A percentile compares a stretch with the other conserved stretches of the same genome.
These are phyloP conservation scores for Trifolium dubium DNA, from an alignment of 306 rosid genomes.

Conservation along the genomic window DNA sequence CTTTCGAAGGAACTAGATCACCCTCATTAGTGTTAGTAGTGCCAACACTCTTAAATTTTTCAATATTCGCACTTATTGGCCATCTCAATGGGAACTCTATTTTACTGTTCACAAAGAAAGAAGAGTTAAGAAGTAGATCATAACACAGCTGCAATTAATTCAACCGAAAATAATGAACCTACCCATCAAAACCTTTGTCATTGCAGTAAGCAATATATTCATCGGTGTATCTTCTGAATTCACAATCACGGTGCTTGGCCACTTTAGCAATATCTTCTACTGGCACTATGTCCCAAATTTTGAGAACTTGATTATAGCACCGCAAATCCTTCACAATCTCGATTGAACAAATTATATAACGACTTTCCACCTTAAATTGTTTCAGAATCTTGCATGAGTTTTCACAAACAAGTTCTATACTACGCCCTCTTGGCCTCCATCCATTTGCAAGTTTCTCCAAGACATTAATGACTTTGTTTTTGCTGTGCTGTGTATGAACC, in stretches of 20 bases:
- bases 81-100: conserved; percentile 60
- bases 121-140: neutral
- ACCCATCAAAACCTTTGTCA: conserved; percentile 53
- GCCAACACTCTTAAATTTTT: conserved; percentile 36
- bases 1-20: conserved; percentile 38
- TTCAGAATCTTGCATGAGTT: conserved; percentile 51
- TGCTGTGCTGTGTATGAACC: conserved; percentile 16
- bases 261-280: conserved; percentile 55
- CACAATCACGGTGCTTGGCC: conserved; percentile 47
- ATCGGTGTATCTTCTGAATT: conserved; percentile 52
- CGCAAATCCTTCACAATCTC: conserved; percentile 52
- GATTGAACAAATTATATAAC: conserved; percentile 53
- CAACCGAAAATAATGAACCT: conserved; percentile 16
- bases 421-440: conserved; percentile 58
- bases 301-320: conserved; percentile 58
- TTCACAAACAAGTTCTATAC: conserved; percentile 37
- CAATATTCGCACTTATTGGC: conserved; percentile 45
- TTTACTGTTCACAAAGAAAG: conserved; percentile 34
- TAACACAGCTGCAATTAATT: neutral
- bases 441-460: conserved; percentile 60
- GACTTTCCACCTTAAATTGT: conserved; percentile 54
- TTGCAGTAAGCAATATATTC: conserved; percentile 55
- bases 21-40: conserved; percentile 9
- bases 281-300: conserved; percentile 64
- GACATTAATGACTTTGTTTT: conserved; percentile 49